Percentiles rank a stretch among this genome's conserved stretches.
Conservation (phyloP, 2,329 filamentous ascomycete species). For the Alternaria alternata region DNA sequence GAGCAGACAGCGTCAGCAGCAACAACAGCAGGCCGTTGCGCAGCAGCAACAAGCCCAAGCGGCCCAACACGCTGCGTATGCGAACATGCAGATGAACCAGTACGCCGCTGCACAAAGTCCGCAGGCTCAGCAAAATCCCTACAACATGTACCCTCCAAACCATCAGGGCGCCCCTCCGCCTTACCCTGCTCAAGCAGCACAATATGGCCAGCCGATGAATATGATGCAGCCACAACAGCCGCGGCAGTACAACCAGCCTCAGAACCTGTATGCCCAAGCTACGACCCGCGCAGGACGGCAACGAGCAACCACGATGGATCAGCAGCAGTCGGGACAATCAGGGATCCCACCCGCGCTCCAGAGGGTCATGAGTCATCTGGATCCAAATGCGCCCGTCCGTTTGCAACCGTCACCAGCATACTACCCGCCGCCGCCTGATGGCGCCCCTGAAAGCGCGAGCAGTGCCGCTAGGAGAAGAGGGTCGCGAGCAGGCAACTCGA, state of each 20-base stretch:
- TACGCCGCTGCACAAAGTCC: constrained; percentile 56
- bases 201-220: constrained; percentile 65
- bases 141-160: constrained; percentile 76
- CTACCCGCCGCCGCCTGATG: constrained; percentile 91
- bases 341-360: constrained; percentile 94
- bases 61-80: constrained; percentile 72
- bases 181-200: constrained; percentile 74
- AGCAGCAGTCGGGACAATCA: constrained; percentile 87
- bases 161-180: constrained; percentile 78
- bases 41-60: constrained; percentile 65
- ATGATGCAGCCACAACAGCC: constrained; percentile 50
- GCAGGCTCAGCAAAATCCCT: constrained; percentile 69
- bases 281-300: constrained; percentile 81
- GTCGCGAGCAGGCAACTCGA: constrained; percentile 70
- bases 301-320: constrained; percentile 94
- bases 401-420: constrained; percentile 96
- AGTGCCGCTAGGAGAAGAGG: constrained; percentile 76
- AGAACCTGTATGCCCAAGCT: constrained; percentile 76
- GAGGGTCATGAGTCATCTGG: constrained; percentile 92
- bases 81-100: constrained; percentile 65
- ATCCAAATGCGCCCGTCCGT: constrained; percentile 92
- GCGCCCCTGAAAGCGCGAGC: constrained; percentile 72
- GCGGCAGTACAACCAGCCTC: constrained; percentile 65
- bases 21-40: constrained; percentile 59
- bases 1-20: constrained; percentile 85